A percentile compares a stretch with the other conserved stretches of the same genome.
These are phyloP conservation scores for Aureobasidium zeae DNA, from an alignment of 2,329 filamentous ascomycete genomes.

Conservation along the genomic window DNA sequence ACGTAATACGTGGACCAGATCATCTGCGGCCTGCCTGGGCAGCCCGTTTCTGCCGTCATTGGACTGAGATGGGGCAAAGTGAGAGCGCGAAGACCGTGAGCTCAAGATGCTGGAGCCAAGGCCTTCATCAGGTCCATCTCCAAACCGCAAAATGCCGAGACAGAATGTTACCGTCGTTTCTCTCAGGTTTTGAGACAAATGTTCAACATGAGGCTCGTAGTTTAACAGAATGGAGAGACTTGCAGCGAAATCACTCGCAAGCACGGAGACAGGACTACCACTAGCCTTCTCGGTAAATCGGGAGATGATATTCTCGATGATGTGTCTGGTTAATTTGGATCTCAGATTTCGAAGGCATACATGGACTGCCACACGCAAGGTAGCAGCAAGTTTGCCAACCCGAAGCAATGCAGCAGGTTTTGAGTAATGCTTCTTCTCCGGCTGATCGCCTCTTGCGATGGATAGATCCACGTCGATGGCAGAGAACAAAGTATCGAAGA, in stretches of 20 bases:
- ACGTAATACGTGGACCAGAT: constrained; percentile 24
- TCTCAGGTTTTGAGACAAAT: constrained; percentile 63
- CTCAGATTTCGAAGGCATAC: constrained; percentile 60
- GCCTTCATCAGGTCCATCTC: background rate
- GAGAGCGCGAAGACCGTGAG: constrained; percentile 22
- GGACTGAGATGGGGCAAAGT: constrained; percentile 19
- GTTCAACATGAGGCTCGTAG: constrained; percentile 69
- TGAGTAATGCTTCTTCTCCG: constrained; percentile 47
- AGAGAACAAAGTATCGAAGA: constrained; percentile 73
- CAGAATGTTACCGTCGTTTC: constrained; percentile 61
- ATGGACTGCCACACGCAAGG: constrained; percentile 62
- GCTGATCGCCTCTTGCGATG: constrained; percentile 7
- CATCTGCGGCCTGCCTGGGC: constrained; percentile 23
- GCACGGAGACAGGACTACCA: constrained; percentile 56
- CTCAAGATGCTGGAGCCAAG: constrained; percentile 19
- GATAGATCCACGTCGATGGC: constrained; percentile 60
- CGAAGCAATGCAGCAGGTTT: no score
- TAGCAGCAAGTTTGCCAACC: no score
- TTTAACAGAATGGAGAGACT: constrained; percentile 61
- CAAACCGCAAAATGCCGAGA: constrained; percentile 45
- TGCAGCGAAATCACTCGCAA: constrained; percentile 71
- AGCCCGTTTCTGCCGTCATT: constrained; percentile 3
- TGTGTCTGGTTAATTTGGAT: constrained; percentile 62
- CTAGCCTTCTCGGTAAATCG: no score
- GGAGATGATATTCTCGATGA: constrained; percentile 78